Evolutionary conservation across 192 early-diverging fungal genomes (phyloP), one percentile per base, ranked within the genome.

Genomic region (Linnemannia zychae): DNA sequence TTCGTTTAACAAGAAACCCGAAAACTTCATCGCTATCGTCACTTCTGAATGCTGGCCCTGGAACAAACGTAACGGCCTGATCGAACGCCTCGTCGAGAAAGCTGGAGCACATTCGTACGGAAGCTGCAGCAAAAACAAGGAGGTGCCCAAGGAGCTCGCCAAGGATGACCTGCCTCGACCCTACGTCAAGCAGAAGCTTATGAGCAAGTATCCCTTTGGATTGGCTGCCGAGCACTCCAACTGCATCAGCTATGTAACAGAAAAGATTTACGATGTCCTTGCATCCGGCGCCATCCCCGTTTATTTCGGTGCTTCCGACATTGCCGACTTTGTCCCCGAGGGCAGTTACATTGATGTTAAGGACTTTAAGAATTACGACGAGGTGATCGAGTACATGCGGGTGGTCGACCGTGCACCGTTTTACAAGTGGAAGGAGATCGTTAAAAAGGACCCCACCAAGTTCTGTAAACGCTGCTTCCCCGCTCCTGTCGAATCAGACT

Each of bases 191-290:
- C 69, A 57, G 16, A 74, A 69, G 37, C 44, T 84, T 15, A 57
- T 88, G 17, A 20, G 7, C 7, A 31, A 22, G 11, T 77, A 79
- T 67, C 76, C 80, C 28, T 88, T 82, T 71, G 69, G 73, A 3
- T 44, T 84, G 5, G 76, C 49, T 28, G 72, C 60, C 31, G 81
- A 88, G 46, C 83, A 88, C 72, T 88, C 77, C 16, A 88, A 77
- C 57, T 84, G 81, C 48, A n/a, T 72, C 1, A 76, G 80, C 47
- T 88, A 88, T 31, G 78, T 88, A 24, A 88, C 81, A 36, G 87
- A 88, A 31, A 88, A 87, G 53, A 77, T 88, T 38, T 88, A 88
- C 52, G 65, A 88, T 60, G 76, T 71, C 7, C 17, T 84, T 12
- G 24, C 57, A 22, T 57, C 63, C 40, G 81, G 81, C 7, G 77